A percentile compares a stretch with the other conserved stretches of the same genome.
These are phyloP conservation scores for Pseudofabraea citricarpa DNA, from an alignment of 2,329 filamentous ascomycete species.

Conservation along the genomic window DNA sequence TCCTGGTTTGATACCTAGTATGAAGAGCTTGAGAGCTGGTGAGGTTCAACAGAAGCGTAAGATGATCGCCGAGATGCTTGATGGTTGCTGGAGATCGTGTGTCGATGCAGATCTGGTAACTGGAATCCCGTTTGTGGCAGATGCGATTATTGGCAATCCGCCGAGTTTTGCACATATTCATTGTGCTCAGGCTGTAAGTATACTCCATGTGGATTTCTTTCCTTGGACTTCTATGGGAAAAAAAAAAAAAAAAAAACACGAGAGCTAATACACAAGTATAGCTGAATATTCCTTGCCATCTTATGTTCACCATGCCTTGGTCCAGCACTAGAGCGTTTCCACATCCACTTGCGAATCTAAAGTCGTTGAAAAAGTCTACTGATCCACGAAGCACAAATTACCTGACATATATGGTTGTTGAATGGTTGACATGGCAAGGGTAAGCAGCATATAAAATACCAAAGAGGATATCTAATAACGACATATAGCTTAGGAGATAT, in stretches of 20 bases:
- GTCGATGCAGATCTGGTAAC: slow-evolving; percentile 26
- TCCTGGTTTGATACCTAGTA: slow-evolving; percentile 32
- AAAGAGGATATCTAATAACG: neutral
- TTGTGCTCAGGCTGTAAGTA: slow-evolving; percentile 7
- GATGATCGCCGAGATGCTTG: slow-evolving; percentile 33
- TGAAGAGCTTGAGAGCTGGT: slow-evolving; percentile 31
- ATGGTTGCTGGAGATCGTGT: slow-evolving; percentile 32
- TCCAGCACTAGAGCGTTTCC: slow-evolving; percentile 17
- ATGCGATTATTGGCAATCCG: slow-evolving; percentile 18
- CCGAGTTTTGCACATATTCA: slow-evolving; percentile 18
- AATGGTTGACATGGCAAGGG: slow-evolving; percentile 46
- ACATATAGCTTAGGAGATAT: slow-evolving; percentile 34
- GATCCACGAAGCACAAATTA: slow-evolving; percentile 35
- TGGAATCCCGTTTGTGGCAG: slow-evolving; percentile 13
- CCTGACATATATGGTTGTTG: slow-evolving; percentile 41
- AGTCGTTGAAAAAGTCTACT: slow-evolving; percentile 21
- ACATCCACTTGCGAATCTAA: slow-evolving; percentile 41
- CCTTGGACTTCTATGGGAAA: too few relatives aligned
- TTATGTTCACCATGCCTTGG: slow-evolving; percentile 20
- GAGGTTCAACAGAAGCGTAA: slow-evolving; percentile 31
- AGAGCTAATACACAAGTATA: too few relatives aligned
- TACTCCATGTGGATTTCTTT: neutral
- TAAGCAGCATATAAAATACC: slow-evolving; percentile 10
- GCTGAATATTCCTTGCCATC: neutral
- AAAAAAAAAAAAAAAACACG: too few relatives aligned